Percentiles rank a stretch among this genome's conserved stretches.
phyloP scores from a whole-genome alignment of 345 rosid species.

The Eucalyptus paniculata region DNA sequence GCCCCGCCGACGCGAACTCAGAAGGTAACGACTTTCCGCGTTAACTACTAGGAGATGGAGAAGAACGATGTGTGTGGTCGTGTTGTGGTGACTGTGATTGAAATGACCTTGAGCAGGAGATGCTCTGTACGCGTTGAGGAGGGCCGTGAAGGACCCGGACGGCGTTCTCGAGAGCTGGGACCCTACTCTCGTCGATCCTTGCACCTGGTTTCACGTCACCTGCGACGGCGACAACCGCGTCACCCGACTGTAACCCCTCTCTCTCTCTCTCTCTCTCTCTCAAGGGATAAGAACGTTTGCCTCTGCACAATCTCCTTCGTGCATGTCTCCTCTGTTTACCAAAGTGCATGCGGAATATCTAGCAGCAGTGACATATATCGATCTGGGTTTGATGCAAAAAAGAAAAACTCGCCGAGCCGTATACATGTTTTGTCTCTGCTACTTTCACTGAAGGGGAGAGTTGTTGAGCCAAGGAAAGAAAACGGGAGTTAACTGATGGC shows the following conservation, averaged over 20 bases:
- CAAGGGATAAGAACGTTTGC: neutral
- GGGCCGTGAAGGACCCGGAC: constrained; percentile 58
- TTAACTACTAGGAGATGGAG: neutral
- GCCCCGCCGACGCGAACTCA: constrained; percentile 21
- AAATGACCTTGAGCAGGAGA: constrained; percentile 30
- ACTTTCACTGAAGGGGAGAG: neutral
- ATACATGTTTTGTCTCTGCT: neutral
- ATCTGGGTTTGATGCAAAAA: neutral
- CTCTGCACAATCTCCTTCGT: neutral
- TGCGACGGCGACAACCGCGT: constrained; percentile 49
- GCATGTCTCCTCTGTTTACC: neutral
- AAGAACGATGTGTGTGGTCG: neutral
- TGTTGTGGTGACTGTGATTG: neutral
- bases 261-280: too few relatives aligned
- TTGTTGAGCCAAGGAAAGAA: neutral
- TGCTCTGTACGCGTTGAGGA: constrained; percentile 51
- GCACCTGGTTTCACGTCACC: constrained; percentile 76
- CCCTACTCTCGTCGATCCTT: constrained; percentile 68
- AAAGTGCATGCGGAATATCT: neutral
- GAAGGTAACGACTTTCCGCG: constrained; percentile 26
- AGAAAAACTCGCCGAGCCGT: neutral
- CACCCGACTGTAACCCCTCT: constrained; percentile 38
- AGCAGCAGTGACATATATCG: neutral
- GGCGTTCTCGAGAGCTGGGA: constrained; percentile 67
- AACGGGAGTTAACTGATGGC: neutral